Evolutionary conservation across 192 early-diverging fungal species (phyloP).

Genomic region (Coemansia sp.): DNA sequence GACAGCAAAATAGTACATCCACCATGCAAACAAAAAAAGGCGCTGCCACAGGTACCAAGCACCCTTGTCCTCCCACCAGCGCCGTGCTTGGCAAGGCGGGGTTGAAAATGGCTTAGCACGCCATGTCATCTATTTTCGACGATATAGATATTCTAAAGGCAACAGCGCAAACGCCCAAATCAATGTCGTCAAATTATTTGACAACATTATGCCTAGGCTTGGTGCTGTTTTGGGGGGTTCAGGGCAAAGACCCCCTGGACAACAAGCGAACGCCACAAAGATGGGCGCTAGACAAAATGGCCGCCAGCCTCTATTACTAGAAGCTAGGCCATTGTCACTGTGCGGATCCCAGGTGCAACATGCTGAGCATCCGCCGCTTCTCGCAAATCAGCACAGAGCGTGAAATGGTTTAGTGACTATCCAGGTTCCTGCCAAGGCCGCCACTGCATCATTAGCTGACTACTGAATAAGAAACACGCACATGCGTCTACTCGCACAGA

Average conservation of each 20-base stretch:
- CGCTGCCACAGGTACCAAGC: not conserved
- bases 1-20: not conserved
- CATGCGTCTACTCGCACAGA: not conserved
- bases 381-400: no score
- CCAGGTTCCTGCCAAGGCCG: not conserved
- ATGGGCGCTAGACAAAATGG: not conserved
- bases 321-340: not conserved
- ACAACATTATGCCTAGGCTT: not conserved
- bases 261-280: not conserved
- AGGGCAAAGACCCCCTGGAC: not conserved
- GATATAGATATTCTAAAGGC: not conserved
- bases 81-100: not conserved
- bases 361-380: not conserved
- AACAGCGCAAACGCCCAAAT: not conserved
- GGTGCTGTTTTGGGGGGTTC: not conserved
- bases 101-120: constrained; percentile 1
- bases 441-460: not conserved
- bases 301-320: constrained; percentile 3
- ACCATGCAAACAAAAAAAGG: not conserved
- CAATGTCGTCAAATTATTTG: constrained; percentile 3
- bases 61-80: not conserved
- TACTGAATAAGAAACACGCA: not conserved
- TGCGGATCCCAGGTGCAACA: not conserved
- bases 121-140: not conserved
- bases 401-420: not conserved